Evolutionary conservation across 768 basidiomycete genomes (phyloP).

Genomic region (Amanita jacksonii): DNA sequence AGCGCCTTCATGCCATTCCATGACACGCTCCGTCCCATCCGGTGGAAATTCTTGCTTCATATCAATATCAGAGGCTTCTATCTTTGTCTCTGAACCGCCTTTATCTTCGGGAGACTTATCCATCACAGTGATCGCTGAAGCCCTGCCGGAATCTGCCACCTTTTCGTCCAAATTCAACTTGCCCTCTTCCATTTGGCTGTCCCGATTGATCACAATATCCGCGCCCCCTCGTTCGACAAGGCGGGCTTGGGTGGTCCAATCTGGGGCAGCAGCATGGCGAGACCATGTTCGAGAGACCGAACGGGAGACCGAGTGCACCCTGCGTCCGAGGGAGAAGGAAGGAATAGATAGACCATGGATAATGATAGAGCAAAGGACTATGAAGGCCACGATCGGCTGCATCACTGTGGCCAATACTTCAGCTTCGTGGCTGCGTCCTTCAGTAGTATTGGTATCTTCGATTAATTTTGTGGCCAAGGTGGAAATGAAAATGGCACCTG

Average conservation of each 20-base stretch:
- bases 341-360: slow-evolving; percentile 91
- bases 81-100: neutral
- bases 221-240: slow-evolving; percentile 62
- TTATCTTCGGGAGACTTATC: neutral
- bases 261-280: slow-evolving; percentile 50
- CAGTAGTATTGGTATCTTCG: slow-evolving; percentile 18
- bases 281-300: slow-evolving; percentile 87
- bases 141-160: neutral
- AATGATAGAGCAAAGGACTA: slow-evolving; percentile 87
- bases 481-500: slow-evolving; percentile 88
- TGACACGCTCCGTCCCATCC: slow-evolving; percentile 11
- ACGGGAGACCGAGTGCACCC: slow-evolving; percentile 84
- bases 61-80: neutral
- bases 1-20: slow-evolving; percentile 67
- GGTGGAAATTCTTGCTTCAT: slow-evolving; percentile 6
- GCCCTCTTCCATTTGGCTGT: slow-evolving; percentile 41
- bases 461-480: slow-evolving; percentile 66
- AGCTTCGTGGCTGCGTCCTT: slow-evolving; percentile 45
- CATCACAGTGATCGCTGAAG: neutral
- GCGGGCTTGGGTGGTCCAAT: slow-evolving; percentile 76
- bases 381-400: slow-evolving; percentile 89
- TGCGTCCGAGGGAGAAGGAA: slow-evolving; percentile 83
- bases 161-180: slow-evolving; percentile 11
- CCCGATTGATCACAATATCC: slow-evolving; percentile 81
- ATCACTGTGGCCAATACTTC: slow-evolving; percentile 66